Evolutionary conservation across 345 rosid species (phyloP).

Genomic region (Lagerstroemia speciosa): DNA sequence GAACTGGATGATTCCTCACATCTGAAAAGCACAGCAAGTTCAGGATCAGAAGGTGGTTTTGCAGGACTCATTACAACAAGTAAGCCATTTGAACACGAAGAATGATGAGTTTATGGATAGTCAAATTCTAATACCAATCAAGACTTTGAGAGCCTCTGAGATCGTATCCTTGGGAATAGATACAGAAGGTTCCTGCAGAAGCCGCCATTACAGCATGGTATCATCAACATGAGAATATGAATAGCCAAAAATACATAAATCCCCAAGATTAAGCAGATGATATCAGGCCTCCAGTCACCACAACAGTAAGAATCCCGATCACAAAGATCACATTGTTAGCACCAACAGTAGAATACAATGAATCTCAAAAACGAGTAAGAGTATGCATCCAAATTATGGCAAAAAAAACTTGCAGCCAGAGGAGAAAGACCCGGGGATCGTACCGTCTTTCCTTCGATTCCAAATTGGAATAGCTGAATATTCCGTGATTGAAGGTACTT

Average conservation of each 20-base stretch:
- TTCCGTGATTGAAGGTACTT: constrained; percentile 47
- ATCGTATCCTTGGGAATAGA: constrained; percentile 59
- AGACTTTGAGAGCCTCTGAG: constrained; percentile 55
- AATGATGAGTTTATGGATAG: not conserved
- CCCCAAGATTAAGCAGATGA: not conserved
- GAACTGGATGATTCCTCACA: constrained; percentile 56
- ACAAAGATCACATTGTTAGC: not conserved
- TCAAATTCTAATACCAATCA: constrained; percentile 34
- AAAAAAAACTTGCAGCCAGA: too few relatives aligned
- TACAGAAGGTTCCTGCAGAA: constrained; percentile 64
- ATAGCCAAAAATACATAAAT: not conserved
- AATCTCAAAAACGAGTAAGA: not conserved
- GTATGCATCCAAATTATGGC: not conserved
- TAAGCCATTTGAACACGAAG: not conserved
- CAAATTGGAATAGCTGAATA: constrained; percentile 63
- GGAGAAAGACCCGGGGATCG: not conserved
- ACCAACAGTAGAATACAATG: not conserved
- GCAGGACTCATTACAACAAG: not conserved
- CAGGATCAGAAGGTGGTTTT: constrained; percentile 1
- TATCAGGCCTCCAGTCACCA: not conserved
- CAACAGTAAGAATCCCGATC: not conserved
- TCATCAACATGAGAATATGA: not conserved
- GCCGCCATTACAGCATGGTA: not conserved
- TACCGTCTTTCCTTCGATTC: constrained; percentile 72
- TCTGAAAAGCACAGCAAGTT: constrained; percentile 23